phyloP scores from a whole-genome alignment of 148 eudicot genomes.

The Gaultheria prostrata region DNA sequence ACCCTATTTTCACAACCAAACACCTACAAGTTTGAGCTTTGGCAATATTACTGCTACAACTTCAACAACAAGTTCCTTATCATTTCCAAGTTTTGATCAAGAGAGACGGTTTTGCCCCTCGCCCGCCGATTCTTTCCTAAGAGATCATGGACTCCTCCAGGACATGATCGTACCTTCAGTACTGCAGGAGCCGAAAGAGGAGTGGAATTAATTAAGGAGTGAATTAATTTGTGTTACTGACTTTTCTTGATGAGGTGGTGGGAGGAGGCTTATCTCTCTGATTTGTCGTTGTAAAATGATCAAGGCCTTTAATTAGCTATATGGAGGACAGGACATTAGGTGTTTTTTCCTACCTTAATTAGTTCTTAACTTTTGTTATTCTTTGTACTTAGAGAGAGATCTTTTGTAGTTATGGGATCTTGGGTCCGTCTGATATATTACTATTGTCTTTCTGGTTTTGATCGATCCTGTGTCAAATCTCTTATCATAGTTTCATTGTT shows the following conservation, averaged over 20 bases:
- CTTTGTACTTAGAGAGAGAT: constrained; percentile 10
- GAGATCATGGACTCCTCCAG: constrained; percentile 72
- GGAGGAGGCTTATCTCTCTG: constrained; percentile 4
- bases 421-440: neutral
- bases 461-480: neutral
- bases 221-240: constrained; percentile 13
- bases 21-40: constrained; percentile 15
- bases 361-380: neutral
- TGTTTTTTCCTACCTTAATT: neutral
- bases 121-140: constrained; percentile 19
- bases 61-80: neutral
- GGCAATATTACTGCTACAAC: constrained; percentile 10
- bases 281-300: neutral
- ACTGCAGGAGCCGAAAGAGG: constrained; percentile 36
- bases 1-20: constrained; percentile 29
- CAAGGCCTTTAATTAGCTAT: neutral
- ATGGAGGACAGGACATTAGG: neutral
- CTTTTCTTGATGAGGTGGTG: constrained; percentile 14
- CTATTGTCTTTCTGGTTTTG: neutral
- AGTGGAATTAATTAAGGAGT: constrained; percentile 21
- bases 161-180: constrained; percentile 53
- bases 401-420: constrained; percentile 9
- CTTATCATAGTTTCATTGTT: neutral
- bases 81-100: constrained; percentile 17
- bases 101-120: constrained; percentile 19